These are phyloP conservation scores for Cenchrus fungigraminus DNA, from an alignment of 176 grass and related monocot genomes.

Conservation along the genomic window DNA sequence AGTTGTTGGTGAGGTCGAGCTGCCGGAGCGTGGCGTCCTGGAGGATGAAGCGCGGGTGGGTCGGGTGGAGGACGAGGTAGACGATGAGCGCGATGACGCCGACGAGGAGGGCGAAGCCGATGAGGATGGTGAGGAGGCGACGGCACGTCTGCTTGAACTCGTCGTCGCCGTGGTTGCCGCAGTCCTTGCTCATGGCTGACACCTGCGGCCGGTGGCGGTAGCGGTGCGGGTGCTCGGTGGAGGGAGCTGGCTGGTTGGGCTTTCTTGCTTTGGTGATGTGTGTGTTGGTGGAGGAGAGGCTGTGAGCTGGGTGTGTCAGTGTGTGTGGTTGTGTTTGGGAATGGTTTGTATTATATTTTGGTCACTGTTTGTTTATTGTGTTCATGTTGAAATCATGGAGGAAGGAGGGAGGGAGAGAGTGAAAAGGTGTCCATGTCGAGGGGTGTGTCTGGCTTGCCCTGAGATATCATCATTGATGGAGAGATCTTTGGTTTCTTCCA, in stretches of 20 bases:
- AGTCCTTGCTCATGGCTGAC: constrained; percentile 58
- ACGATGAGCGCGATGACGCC: constrained; percentile 63
- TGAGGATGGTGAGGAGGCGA: background rate
- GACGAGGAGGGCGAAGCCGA: constrained; percentile 25
- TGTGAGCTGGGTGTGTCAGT: background rate
- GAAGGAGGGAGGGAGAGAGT: background rate
- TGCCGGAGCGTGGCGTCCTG: constrained; percentile 64
- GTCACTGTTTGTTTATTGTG: background rate
- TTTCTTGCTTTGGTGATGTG: background rate
- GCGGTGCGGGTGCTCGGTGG: background rate
- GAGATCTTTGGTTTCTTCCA: background rate
- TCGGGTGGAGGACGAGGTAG: constrained; percentile 76
- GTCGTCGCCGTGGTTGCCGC: constrained; percentile 61
- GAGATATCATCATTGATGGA: background rate
- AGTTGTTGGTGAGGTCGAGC: constrained; percentile 46
- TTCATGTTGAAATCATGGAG: constrained; percentile 38
- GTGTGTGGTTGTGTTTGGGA: background rate
- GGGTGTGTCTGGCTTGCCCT: background rate
- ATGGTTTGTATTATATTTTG: background rate
- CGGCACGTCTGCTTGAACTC: constrained; percentile 7
- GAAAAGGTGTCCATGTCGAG: background rate
- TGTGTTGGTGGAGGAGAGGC: constrained; percentile 1
- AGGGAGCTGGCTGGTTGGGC: background rate
- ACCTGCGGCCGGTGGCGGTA: background rate
- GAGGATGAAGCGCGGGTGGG: constrained; percentile 78